These are phyloP conservation scores for Candida loeiensis DNA, from an alignment of 805 yeast genomes.

Conservation along the genomic window DNA sequence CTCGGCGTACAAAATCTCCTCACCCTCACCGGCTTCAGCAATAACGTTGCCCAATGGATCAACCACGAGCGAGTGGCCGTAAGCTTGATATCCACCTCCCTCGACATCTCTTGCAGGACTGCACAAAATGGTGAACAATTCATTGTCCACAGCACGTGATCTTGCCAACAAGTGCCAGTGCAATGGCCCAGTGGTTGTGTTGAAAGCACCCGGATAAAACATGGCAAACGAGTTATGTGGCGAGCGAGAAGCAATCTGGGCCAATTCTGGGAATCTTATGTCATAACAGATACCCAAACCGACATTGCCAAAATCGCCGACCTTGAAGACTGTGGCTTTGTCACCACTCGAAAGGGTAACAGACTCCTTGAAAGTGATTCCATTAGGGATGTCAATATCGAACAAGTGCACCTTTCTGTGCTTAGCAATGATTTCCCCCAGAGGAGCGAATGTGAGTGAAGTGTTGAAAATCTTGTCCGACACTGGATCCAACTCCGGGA, in stretches of 20 bases:
- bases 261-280: slow-evolving; percentile 75
- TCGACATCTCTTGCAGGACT: slow-evolving; percentile 79
- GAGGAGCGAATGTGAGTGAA: slow-evolving; percentile 53
- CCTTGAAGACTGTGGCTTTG: slow-evolving; percentile 72
- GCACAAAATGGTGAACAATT: slow-evolving; percentile 68
- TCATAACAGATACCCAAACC: slow-evolving; percentile 89
- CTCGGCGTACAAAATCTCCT: slow-evolving; percentile 41
- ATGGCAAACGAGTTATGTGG: slow-evolving; percentile 64
- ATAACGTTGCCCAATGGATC: slow-evolving; percentile 41
- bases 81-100: slow-evolving; percentile 45
- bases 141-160: slow-evolving; percentile 73
- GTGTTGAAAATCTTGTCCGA: slow-evolving; percentile 42
- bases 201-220: slow-evolving; percentile 83
- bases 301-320: slow-evolving; percentile 62
- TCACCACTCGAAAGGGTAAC: slow-evolving; percentile 72
- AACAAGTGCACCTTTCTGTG: slow-evolving; percentile 90
- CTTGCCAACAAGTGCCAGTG: slow-evolving; percentile 79
- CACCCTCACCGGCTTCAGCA: slow-evolving; percentile 46
- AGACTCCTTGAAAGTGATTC: slow-evolving; percentile 84
- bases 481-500: slow-evolving; percentile 65
- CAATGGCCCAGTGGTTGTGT: slow-evolving; percentile 79
- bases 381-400: slow-evolving; percentile 89
- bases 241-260: slow-evolving; percentile 62
- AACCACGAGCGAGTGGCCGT: slow-evolving; percentile 43
- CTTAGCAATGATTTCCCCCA: slow-evolving; percentile 76